Evolutionary conservation across 305 asterid genomes (phyloP), one percentile per base, ranked within the genome.

Genomic region (Fraxinus albicans): DNA sequence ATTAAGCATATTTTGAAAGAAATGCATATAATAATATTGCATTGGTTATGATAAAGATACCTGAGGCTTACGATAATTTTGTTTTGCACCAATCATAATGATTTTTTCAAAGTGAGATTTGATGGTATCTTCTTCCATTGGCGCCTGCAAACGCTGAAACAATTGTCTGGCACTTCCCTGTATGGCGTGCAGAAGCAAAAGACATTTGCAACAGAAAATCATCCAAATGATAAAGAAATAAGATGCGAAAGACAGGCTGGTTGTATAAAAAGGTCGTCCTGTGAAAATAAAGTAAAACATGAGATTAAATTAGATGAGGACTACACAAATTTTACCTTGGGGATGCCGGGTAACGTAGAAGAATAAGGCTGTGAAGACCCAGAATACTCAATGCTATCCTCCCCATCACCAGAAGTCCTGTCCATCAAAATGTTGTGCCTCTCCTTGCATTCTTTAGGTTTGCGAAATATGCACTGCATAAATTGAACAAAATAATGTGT

Each of bases 151-250:
- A 65, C 93, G 98, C 76, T 91, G 95, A 88, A 93, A 93, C 91
- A 93, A 86, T 88, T 91, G 97, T 86, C 97, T 91, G 84, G 98
- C 98, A 80, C 90, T 88, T 72, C 97, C 97, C 97, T 93, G 89
- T 76, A 89, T 80, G 77, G 77, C 65, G 78, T 79, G 79, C 81
- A 77, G 58, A 85, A 84, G 76, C 81, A 85, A 78, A 33, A 72
- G 31, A 79, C 80, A 72, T 75, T 38, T 47, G 74, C 60, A 63
- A 83, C 69, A 82, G 10, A 74, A 40, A 58, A 84, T 25, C 55
- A 67, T 58, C 72, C 73, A 78, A 38, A 76, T 82, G 36, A 79
- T 63, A 58, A 42, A 42, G 50, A 42, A 42, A 42, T 42, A 42
- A 77, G 67, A 35, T 40, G 19, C 4, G 47, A n/a, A 2, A 27